phyloP scores from a whole-genome alignment of 768 basidiomycete species.

The Lentinula edodes region DNA sequence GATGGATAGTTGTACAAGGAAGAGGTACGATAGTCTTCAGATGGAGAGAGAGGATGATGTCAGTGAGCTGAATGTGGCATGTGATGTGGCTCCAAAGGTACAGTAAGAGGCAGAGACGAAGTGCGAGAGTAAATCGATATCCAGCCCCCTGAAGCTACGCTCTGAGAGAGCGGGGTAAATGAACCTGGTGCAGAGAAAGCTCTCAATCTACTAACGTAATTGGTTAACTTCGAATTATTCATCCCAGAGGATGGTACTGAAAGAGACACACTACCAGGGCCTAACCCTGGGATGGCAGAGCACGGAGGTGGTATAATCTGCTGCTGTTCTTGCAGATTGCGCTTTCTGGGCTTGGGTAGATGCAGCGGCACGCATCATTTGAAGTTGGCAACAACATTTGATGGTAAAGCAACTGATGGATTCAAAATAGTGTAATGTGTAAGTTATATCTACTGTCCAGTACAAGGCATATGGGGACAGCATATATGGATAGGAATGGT shows the following conservation, averaged over 20 bases:
- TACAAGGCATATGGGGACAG: too few relatives aligned
- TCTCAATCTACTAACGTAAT: slow-evolving; percentile 55
- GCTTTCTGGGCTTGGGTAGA: slow-evolving; percentile 81
- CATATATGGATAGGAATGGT: too few relatives aligned
- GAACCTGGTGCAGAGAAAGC: slow-evolving; percentile 84
- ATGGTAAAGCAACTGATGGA: too few relatives aligned
- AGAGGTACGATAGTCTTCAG: slow-evolving; percentile 61
- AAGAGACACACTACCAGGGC: slow-evolving; percentile 45
- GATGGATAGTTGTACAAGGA: slow-evolving; percentile 33
- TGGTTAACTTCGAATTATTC: slow-evolving; percentile 33
- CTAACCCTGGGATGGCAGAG: slow-evolving; percentile 62
- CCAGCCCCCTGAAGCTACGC: slow-evolving; percentile 51
- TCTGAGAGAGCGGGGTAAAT: slow-evolving; percentile 56
- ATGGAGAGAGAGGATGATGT: slow-evolving; percentile 45
- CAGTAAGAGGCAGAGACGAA: slow-evolving; percentile 75
- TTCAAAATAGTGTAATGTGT: too few relatives aligned
- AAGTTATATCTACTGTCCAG: too few relatives aligned
- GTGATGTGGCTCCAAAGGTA: slow-evolving; percentile 70
- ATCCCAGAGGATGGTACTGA: slow-evolving; percentile 49
- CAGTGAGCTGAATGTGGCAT: slow-evolving; percentile 17
- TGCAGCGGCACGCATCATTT: slow-evolving; percentile 94
- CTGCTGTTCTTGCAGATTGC: slow-evolving; percentile 64
- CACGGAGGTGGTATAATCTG: slow-evolving; percentile 63
- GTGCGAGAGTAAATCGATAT: slow-evolving; percentile 51
- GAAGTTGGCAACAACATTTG: slow-evolving; percentile 91